These are phyloP conservation scores for Penicillium diatomitis DNA, from an alignment of 495 filamentous ascomycete species.

Conservation along the genomic window DNA sequence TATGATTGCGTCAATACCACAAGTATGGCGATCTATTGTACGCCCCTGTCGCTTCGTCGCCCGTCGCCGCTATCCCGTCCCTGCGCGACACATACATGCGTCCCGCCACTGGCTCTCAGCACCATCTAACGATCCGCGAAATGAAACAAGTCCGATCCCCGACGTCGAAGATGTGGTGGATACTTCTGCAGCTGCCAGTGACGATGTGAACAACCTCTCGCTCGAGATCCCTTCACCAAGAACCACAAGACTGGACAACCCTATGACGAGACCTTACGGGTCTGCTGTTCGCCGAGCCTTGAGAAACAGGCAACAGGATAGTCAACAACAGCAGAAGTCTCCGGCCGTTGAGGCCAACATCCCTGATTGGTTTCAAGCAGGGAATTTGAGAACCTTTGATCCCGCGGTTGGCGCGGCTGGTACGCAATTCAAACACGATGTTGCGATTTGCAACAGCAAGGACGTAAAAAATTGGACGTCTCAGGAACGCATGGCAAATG, in stretches of 20 bases:
- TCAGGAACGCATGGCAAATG: conserved; percentile 7
- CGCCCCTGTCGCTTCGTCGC: conserved; percentile 38
- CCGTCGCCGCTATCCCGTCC: conserved; percentile 32
- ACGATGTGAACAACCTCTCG: neutral
- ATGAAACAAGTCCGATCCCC: conserved; percentile 8
- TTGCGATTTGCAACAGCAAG: conserved; percentile 18
- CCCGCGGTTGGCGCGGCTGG: neutral
- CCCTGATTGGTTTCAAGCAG: conserved; percentile 32
- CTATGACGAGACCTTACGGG: conserved; percentile 27
- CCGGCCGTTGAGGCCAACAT: conserved; percentile 14
- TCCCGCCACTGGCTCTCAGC: conserved; percentile 28
- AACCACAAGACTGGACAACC: conserved; percentile 13
- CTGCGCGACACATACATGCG: conserved; percentile 29
- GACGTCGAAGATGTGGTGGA: conserved; percentile 11
- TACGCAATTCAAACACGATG: conserved; percentile 13
- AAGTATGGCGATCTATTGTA: conserved; percentile 24
- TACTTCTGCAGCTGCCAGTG: conserved; percentile 15
- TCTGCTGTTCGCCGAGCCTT: conserved; percentile 32
- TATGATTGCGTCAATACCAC: conserved; percentile 38
- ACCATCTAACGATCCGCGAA: conserved; percentile 24
- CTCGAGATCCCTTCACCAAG: conserved; percentile 5
- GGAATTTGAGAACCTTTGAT: conserved; percentile 22
- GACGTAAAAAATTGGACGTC: conserved; percentile 2
- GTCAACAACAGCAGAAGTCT: conserved; percentile 11
- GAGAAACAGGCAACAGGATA: conserved; percentile 22